phyloP scores from a whole-genome alignment of 768 basidiomycete species.

The Calvatia gigantea region DNA sequence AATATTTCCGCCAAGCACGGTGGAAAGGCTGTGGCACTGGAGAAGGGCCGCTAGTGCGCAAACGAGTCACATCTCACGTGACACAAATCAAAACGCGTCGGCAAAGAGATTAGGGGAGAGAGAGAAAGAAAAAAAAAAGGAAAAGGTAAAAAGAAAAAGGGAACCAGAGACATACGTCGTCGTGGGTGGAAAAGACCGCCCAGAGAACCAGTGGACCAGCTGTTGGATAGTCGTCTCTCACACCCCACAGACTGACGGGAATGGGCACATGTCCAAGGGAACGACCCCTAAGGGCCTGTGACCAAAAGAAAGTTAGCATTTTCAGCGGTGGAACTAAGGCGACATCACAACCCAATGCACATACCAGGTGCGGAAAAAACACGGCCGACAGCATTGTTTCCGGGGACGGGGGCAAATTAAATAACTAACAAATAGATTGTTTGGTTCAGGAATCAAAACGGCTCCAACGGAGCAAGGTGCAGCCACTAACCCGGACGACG shows the following conservation, averaged over 20 bases:
- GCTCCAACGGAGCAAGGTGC: neutral
- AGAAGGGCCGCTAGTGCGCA: too few species aligned
- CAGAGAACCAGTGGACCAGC: slow-evolving; percentile 37
- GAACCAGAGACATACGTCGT: slow-evolving; percentile 45
- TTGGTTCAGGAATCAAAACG: slow-evolving; percentile 10
- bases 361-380: slow-evolving; percentile 36
- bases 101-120: too few species aligned
- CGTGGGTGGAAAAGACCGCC: slow-evolving; percentile 57
- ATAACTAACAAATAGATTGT: slow-evolving; percentile 26
- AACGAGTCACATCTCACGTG: slow-evolving; percentile 23
- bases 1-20: slow-evolving; percentile 28
- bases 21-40: slow-evolving; percentile 21
- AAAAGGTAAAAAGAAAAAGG: slow-evolving; percentile 2
- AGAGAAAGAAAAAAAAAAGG: too few species aligned
- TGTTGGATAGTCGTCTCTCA: slow-evolving; percentile 29
- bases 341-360: slow-evolving; percentile 20
- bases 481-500: slow-evolving; percentile 46
- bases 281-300: slow-evolving; percentile 15
- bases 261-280: slow-evolving; percentile 23
- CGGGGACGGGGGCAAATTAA: slow-evolving; percentile 34
- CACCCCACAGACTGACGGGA: slow-evolving; percentile 48
- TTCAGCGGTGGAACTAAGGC: slow-evolving; percentile 15
- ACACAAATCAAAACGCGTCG: slow-evolving; percentile 14
- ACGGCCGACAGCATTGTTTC: slow-evolving; percentile 33
- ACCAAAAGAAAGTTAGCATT: slow-evolving; percentile 19